Percentiles rank a stretch among this genome's conserved stretches.
Conservation (phyloP, 148 eudicot species). For the Euryodendron excelsum region DNA sequence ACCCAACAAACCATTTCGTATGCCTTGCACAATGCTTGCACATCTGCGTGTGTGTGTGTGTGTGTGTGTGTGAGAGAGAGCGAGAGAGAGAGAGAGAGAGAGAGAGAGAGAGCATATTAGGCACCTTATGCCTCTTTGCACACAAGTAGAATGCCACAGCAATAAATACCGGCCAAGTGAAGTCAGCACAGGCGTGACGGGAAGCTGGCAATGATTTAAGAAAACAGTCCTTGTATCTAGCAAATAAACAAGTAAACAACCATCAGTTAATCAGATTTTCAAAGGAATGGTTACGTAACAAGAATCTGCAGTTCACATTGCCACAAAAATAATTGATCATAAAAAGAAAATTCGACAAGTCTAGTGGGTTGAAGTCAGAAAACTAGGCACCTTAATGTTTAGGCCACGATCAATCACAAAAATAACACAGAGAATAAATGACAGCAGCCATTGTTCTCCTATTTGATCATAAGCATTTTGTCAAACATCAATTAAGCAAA, state of each 20-base stretch:
- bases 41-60: too few species aligned
- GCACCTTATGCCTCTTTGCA: slow-evolving; percentile 85
- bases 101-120: not conserved
- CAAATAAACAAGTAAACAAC: slow-evolving; percentile 18
- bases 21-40: too few species aligned
- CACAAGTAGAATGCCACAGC: slow-evolving; percentile 96
- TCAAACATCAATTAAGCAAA: slow-evolving; percentile 21
- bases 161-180: slow-evolving; percentile 80
- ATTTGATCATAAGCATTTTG: slow-evolving; percentile 4
- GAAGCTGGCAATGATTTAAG: slow-evolving; percentile 68
- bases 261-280: not conserved
- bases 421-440: not conserved
- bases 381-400: not conserved
- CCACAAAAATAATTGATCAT: not conserved
- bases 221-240: slow-evolving; percentile 85
- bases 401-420: not conserved
- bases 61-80: not conserved
- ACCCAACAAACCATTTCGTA: not conserved
- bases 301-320: not conserved
- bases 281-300: too few species aligned
- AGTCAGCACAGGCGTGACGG: slow-evolving; percentile 74
- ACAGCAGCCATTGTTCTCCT: not conserved
- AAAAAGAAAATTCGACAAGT: not conserved
- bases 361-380: too few species aligned
- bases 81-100: not conserved